Conservation (phyloP, 352 stramenopile genomes). For the Phytophthora pseudosyringae region DNA sequence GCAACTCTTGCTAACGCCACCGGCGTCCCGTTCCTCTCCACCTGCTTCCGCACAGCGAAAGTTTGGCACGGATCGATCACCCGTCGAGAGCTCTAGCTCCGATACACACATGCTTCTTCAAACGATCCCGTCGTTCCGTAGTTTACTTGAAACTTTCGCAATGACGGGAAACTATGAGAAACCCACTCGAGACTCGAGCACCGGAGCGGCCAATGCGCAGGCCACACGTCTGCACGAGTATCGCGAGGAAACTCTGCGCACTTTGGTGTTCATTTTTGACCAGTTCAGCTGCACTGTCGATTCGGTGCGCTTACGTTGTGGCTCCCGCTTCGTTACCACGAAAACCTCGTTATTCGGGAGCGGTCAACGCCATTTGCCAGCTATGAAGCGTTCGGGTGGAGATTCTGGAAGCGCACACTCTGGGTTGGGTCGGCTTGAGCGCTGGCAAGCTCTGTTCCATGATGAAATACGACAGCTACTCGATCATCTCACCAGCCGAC, state of each 20-base stretch:
- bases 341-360: neutral
- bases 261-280: conserved; percentile 33
- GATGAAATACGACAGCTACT: conserved; percentile 36
- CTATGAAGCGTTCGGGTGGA: neutral
- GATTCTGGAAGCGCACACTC: neutral
- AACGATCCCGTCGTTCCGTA: conserved; percentile 39
- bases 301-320: conserved; percentile 36
- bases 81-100: conserved; percentile 1
- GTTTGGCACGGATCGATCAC: neutral
- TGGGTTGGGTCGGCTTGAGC: conserved; percentile 29
- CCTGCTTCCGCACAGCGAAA: neutral
- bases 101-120: conserved; percentile 35
- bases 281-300: conserved; percentile 27
- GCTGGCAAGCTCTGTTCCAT: conserved; percentile 44
- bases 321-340: conserved; percentile 25
- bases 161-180: conserved; percentile 14
- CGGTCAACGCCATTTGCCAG: neutral
- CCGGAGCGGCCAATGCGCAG: conserved; percentile 21
- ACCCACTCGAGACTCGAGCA: conserved; percentile 7
- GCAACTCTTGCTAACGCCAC: conserved; percentile 28
- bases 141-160: conserved; percentile 27
- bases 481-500: conserved; percentile 18
- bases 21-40: conserved; percentile 12
- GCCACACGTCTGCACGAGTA: conserved; percentile 24
- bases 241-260: conserved; percentile 32